phyloP scores from a whole-genome alignment of 495 filamentous ascomycete species.

The Tuber magnatum region DNA sequence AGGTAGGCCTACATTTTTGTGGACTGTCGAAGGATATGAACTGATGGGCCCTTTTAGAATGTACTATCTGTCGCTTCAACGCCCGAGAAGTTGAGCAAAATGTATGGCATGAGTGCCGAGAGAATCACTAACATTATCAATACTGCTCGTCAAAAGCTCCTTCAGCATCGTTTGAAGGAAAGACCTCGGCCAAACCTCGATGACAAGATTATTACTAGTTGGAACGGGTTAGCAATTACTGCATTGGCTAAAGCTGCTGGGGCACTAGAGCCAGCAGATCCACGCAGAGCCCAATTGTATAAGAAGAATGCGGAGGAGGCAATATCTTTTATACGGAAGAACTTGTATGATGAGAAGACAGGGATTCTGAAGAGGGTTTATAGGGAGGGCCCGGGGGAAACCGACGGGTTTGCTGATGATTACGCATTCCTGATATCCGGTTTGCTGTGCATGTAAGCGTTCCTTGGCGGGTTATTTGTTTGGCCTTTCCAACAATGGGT shows the following conservation, averaged over 20 bases:
- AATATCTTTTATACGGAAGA: slow-evolving; percentile 64
- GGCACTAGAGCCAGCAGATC: slow-evolving; percentile 57
- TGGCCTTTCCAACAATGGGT: slow-evolving; percentile 3
- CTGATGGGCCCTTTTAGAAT: slow-evolving; percentile 43
- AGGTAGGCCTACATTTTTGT: slow-evolving; percentile 50
- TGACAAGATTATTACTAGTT: slow-evolving; percentile 79
- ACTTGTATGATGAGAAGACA: slow-evolving; percentile 62
- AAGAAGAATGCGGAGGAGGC: slow-evolving; percentile 59
- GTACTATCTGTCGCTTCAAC: slow-evolving; percentile 55
- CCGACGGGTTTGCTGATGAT: slow-evolving; percentile 81
- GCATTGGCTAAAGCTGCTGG: slow-evolving; percentile 67
- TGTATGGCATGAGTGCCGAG: slow-evolving; percentile 66
- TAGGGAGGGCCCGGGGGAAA: slow-evolving; percentile 63
- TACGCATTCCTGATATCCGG: slow-evolving; percentile 86
- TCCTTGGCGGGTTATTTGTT: neutral
- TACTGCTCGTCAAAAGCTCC: slow-evolving; percentile 60
- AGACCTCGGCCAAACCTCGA: slow-evolving; percentile 76
- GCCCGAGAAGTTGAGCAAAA: slow-evolving; percentile 61
- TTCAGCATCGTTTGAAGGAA: slow-evolving; percentile 63
- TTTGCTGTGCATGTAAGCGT: slow-evolving; percentile 58
- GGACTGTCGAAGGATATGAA: slow-evolving; percentile 38
- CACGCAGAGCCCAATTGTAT: slow-evolving; percentile 53
- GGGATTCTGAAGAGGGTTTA: slow-evolving; percentile 68
- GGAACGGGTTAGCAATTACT: slow-evolving; percentile 86
- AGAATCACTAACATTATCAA: slow-evolving; percentile 68